These are phyloP conservation scores for Actinidia arguta DNA, from an alignment of 179 eudicot genomes.

Conservation along the genomic window DNA sequence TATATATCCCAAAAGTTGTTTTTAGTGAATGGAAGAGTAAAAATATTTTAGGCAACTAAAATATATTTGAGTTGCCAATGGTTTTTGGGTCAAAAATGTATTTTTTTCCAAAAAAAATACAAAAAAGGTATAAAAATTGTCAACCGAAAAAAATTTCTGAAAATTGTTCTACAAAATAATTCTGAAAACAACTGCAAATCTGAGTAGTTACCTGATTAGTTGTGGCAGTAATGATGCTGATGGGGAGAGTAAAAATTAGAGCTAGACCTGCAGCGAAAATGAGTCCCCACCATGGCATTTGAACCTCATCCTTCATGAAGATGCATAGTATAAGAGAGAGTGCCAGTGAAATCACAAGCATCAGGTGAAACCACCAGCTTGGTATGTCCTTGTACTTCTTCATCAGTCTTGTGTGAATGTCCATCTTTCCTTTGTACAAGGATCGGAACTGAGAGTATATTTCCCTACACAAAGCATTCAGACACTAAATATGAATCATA, in stretches of 20 bases:
- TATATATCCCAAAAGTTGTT: too few relatives aligned
- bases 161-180: too few relatives aligned
- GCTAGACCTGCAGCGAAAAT: slow-evolving; percentile 60
- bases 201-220: slow-evolving; percentile 59
- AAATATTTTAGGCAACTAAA: too few relatives aligned
- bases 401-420: slow-evolving; percentile 77
- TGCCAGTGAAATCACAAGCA: slow-evolving; percentile 42
- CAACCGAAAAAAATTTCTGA: too few relatives aligned
- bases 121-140: too few relatives aligned
- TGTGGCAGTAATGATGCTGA: slow-evolving; percentile 76
- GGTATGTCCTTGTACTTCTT: slow-evolving; percentile 74
- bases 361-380: slow-evolving; percentile 68
- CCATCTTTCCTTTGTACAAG: slow-evolving; percentile 45
- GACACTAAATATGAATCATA: too few relatives aligned
- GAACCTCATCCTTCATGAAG: slow-evolving; percentile 71
- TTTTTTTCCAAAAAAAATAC: too few relatives aligned
- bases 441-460: slow-evolving; percentile 44
- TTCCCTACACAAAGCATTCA: slow-evolving; percentile 43
- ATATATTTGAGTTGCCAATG: too few relatives aligned
- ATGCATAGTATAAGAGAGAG: slow-evolving; percentile 61
- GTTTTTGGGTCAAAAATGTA: too few relatives aligned
- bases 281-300: slow-evolving; percentile 92
- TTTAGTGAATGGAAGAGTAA: too few relatives aligned
- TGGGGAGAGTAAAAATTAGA: slow-evolving; percentile 70
- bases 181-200: too few relatives aligned